Conservation (phyloP, 2,329 filamentous ascomycete genomes). For the Dendryphion nanum region DNA sequence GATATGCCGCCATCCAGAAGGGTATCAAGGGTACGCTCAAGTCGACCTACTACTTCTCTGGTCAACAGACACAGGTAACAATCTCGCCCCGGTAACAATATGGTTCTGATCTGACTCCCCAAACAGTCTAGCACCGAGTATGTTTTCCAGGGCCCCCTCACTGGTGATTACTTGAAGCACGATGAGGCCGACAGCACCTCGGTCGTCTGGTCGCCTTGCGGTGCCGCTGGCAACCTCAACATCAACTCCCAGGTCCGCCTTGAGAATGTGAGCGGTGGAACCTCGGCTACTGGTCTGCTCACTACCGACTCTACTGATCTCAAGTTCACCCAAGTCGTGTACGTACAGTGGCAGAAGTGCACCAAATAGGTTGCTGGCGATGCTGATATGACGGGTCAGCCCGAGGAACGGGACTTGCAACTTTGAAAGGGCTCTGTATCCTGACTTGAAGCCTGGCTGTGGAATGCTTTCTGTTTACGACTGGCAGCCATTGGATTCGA, state of each 20-base stretch:
- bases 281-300: conserved; percentile 40
- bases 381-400: conserved; percentile 9
- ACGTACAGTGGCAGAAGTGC: conserved; percentile 47
- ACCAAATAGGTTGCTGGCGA: conserved; percentile 15
- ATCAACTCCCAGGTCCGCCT: conserved; percentile 54
- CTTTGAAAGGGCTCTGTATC: no score
- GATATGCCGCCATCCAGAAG: conserved; percentile 48
- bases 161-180: conserved; percentile 40
- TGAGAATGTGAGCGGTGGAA: conserved; percentile 20
- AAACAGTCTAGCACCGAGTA: conserved; percentile 37
- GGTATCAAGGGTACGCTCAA: conserved; percentile 50
- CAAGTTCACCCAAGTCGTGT: conserved; percentile 46
- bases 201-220: conserved; percentile 55
- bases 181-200: conserved; percentile 45
- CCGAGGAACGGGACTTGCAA: not conserved
- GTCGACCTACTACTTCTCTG: conserved; percentile 57
- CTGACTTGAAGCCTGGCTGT: no score
- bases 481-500: no score
- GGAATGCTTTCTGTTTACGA: no score
- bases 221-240: conserved; percentile 50
- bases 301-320: conserved; percentile 52
- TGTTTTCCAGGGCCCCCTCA: conserved; percentile 41
- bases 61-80: conserved; percentile 42
- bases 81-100: not conserved
- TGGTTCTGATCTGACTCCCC: conserved; percentile 8